These are phyloP conservation scores for Daldinia grandis DNA, from an alignment of 495 filamentous ascomycete species.

Conservation along the genomic window DNA sequence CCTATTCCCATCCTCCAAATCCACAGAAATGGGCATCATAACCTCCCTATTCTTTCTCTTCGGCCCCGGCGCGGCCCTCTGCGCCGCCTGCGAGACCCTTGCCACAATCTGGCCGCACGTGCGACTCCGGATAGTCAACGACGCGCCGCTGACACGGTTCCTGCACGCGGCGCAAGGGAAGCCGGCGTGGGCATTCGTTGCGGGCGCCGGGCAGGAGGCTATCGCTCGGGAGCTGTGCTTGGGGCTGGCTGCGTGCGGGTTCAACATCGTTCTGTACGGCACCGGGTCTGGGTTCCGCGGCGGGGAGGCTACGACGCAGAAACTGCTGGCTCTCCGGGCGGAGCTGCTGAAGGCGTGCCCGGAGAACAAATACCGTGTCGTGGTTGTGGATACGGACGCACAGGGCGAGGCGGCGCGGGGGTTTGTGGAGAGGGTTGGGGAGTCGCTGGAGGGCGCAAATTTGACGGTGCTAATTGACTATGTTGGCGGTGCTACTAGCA, in stretches of 20 bases:
- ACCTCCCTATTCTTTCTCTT: conserved; percentile 5
- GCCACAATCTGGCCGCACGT: background rate
- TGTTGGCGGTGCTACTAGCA: background rate
- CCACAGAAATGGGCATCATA: conserved; percentile 8
- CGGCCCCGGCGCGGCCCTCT: conserved; percentile 6
- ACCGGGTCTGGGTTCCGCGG: conserved; percentile 44
- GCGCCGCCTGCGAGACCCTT: background rate
- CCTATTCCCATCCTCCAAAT: background rate
- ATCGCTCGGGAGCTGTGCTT: conserved; percentile 57
- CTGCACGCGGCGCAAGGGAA: conserved; percentile 34
- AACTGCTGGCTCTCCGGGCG: conserved; percentile 47
- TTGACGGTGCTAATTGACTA: conserved; percentile 43
- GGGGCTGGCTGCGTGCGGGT: conserved; percentile 60
- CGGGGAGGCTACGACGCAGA: conserved; percentile 21
- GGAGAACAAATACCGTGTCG: conserved; percentile 34
- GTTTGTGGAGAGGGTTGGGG: conserved; percentile 15
- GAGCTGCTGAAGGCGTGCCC: conserved; percentile 47
- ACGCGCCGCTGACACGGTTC: conserved; percentile 22
- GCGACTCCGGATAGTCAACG: background rate
- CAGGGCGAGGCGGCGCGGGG: background rate
- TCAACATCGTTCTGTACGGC: conserved; percentile 67
- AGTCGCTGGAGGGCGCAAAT: conserved; percentile 36
- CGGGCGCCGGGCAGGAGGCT: conserved; percentile 43
- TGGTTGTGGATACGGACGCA: conserved; percentile 28
- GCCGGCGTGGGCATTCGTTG: conserved; percentile 65